Conservation (phyloP, 192 early-diverging fungal species). For the Linderina pennispora region DNA sequence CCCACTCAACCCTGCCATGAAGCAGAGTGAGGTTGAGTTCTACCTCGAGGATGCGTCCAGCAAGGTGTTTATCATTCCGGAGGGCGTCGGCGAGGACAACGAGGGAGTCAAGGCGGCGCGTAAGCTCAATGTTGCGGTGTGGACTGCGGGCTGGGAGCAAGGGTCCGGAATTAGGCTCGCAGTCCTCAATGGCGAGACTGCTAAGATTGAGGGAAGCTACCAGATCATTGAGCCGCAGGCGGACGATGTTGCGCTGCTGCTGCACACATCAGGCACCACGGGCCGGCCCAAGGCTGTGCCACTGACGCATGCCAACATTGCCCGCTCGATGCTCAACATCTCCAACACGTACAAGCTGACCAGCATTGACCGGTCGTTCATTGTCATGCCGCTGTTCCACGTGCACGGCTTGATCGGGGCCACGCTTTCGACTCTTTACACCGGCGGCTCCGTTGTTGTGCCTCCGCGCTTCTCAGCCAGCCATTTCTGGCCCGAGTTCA, state of each 20-base stretch:
- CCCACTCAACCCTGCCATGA: constrained; percentile 66
- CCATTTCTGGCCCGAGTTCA: constrained; percentile 71
- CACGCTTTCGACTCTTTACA: constrained; percentile 59
- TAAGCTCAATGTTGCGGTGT: constrained; percentile 47
- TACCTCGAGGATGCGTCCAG: constrained; percentile 66
- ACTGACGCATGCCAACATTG: constrained; percentile 70
- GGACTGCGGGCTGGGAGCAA: constrained; percentile 49
- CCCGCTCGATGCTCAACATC: constrained; percentile 69
- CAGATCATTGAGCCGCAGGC: constrained; percentile 19
- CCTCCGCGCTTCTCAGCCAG: constrained; percentile 65
- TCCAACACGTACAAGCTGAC: constrained; percentile 58
- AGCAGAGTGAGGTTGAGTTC: constrained; percentile 65
- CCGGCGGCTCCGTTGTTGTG: constrained; percentile 63
- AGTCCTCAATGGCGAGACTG: constrained; percentile 12
- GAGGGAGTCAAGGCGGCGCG: constrained; percentile 55
- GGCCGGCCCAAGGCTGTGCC: constrained; percentile 77
- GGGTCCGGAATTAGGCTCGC: constrained; percentile 21
- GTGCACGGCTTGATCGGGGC: constrained; percentile 79
- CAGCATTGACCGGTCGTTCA: constrained; percentile 54
- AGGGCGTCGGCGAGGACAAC: constrained; percentile 42
- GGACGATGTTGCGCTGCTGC: constrained; percentile 61
- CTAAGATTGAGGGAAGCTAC: constrained; percentile 7
- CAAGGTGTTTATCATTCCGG: constrained; percentile 58
- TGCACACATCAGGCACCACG: constrained; percentile 81
- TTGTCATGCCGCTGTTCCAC: constrained; percentile 87